Conservation (phyloP, 257 asterid species). For the Nicotiana paniculata region DNA sequence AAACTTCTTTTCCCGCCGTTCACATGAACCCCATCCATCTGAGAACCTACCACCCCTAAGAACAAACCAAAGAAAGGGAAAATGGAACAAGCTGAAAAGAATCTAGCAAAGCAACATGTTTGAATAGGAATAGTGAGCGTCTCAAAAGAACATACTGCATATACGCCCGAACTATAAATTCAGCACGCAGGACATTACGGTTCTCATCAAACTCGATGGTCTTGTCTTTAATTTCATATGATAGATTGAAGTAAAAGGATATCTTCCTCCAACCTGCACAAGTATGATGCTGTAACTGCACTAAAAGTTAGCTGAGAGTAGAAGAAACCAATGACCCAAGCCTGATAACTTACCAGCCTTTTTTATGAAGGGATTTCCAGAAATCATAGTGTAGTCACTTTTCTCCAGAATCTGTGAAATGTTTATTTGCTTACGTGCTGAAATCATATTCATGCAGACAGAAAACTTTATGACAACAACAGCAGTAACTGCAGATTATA, state of each 20-base stretch:
- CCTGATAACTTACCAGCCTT: constrained; percentile 55
- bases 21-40: constrained; percentile 99
- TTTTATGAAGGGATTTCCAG: constrained; percentile 68
- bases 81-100: not conserved
- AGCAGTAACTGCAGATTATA: constrained; percentile 4
- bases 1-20: constrained; percentile 81
- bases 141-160: constrained; percentile 67
- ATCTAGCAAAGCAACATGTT: not conserved
- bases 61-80: constrained; percentile 10
- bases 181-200: constrained; percentile 88
- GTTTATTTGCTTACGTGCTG: not conserved
- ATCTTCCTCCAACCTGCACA: constrained; percentile 92
- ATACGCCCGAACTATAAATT: constrained; percentile 78
- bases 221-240: constrained; percentile 93
- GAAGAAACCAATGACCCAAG: not conserved
- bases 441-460: not conserved
- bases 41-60: constrained; percentile 89
- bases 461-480: not conserved
- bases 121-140: not conserved
- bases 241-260: constrained; percentile 90
- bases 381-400: constrained; percentile 68
- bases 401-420: constrained; percentile 78
- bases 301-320: not conserved
- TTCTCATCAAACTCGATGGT: constrained; percentile 82
- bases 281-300: not conserved